phyloP scores from a whole-genome alignment of 2,329 filamentous ascomycete genomes.

The Venturia oleaginea region DNA sequence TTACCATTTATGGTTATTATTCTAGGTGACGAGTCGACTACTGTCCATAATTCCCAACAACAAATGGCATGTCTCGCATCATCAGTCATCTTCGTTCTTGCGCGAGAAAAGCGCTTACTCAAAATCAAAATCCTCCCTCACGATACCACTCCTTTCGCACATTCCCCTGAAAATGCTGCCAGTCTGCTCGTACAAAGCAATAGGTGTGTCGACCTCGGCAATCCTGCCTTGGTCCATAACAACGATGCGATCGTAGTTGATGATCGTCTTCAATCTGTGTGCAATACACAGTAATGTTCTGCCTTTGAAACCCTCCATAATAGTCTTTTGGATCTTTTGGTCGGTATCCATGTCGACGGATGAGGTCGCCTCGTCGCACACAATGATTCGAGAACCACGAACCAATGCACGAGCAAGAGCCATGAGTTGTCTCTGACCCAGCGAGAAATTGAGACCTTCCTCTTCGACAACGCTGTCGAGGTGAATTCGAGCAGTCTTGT shows the following conservation, averaged over 20 bases:
- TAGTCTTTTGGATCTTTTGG: constrained; percentile 86
- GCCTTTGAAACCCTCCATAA: constrained; percentile 73
- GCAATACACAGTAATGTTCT: constrained; percentile 89
- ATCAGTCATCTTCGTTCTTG: neutral
- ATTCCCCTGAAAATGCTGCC: constrained; percentile 74
- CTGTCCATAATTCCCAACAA: neutral
- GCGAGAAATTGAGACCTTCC: constrained; percentile 90
- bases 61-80: neutral
- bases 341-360: constrained; percentile 95
- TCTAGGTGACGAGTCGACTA: too few species aligned
- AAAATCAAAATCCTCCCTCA: constrained; percentile 33
- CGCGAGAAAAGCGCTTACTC: neutral
- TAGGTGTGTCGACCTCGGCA: constrained; percentile 73
- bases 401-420: constrained; percentile 86
- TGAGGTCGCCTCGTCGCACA: constrained; percentile 93
- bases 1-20: too few species aligned
- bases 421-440: constrained; percentile 93
- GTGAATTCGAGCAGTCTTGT: constrained; percentile 55
- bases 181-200: constrained; percentile 60
- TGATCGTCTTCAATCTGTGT: constrained; percentile 83
- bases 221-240: constrained; percentile 91
- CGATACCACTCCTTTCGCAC: constrained; percentile 80
- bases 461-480: constrained; percentile 84
- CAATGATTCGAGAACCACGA: constrained; percentile 78
- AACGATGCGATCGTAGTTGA: constrained; percentile 89